phyloP scores from a whole-genome alignment of 2,329 filamentous ascomycete genomes.

The Beauveria brongniartii region DNA sequence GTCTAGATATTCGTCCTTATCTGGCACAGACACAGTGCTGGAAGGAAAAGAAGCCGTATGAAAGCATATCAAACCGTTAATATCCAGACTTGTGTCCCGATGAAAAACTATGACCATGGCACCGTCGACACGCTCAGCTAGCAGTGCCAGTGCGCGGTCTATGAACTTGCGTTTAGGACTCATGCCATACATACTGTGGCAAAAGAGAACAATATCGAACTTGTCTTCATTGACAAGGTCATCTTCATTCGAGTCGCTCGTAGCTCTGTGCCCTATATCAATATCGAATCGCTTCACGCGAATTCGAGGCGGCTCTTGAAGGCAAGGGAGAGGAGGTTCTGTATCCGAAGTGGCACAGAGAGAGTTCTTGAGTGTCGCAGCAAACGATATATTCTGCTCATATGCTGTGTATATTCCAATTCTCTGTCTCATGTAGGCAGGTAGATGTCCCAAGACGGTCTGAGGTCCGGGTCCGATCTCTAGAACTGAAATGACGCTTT shows the following conservation, averaged over 20 bases:
- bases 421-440: not conserved
- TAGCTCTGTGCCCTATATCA: not conserved
- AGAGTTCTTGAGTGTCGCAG: not conserved
- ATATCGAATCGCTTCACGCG: not conserved
- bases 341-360: not conserved
- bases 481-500: not conserved
- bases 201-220: slow-evolving; percentile 52
- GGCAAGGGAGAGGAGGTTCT: not conserved
- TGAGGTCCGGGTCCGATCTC: not conserved
- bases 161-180: slow-evolving; percentile 27
- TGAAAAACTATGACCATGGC: not conserved
- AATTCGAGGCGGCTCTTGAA: not conserved
- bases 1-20: slow-evolving; percentile 35
- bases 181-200: slow-evolving; percentile 58
- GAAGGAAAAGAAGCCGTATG: not conserved
- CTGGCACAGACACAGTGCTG: not conserved
- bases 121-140: not conserved
- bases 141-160: not conserved
- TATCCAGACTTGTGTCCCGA: not conserved
- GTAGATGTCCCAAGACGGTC: not conserved
- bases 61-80: not conserved
- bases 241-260: not conserved
- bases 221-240: slow-evolving; percentile 20
- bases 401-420: not conserved
- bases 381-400: not conserved